Evolutionary conservation across 345 rosid species (phyloP).

Genomic region (Dovyalis caffra): DNA sequence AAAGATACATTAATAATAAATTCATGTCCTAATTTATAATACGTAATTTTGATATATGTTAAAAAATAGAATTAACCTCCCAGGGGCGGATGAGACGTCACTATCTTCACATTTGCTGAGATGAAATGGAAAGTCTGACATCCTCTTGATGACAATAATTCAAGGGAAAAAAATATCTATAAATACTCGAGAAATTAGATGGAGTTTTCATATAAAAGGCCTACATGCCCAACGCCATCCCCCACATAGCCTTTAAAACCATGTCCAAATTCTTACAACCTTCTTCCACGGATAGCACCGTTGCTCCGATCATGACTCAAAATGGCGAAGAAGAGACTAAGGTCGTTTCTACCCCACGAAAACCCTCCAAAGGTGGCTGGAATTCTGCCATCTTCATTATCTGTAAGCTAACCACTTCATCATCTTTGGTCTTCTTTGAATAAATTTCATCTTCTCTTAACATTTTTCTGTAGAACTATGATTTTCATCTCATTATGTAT

Average conservation of each 20-base stretch:
- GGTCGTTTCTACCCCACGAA: neutral
- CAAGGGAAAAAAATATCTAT: neutral
- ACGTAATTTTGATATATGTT: no score
- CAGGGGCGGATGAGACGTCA: no score
- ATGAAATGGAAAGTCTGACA: no score
- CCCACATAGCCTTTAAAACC: neutral
- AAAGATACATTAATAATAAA: no score
- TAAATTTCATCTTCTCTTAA: neutral
- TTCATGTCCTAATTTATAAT: no score
- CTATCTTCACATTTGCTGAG: no score
- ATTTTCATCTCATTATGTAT: neutral
- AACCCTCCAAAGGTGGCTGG: slow-evolving; percentile 65
- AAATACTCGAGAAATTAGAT: neutral
- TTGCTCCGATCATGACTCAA: slow-evolving; percentile 20
- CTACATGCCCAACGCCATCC: neutral
- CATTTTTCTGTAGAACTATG: neutral
- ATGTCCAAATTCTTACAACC: neutral
- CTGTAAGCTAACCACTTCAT: slow-evolving; percentile 39
- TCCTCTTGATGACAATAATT: neutral
- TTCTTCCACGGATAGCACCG: slow-evolving; percentile 37
- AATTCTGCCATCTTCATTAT: slow-evolving; percentile 80
- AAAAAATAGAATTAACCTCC: no score
- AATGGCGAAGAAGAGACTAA: neutral
- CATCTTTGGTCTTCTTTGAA: neutral
- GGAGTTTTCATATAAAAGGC: slow-evolving; percentile 1